These are phyloP conservation scores for Salix koriyanagi DNA, from an alignment of 345 rosid species.

Conservation along the genomic window DNA sequence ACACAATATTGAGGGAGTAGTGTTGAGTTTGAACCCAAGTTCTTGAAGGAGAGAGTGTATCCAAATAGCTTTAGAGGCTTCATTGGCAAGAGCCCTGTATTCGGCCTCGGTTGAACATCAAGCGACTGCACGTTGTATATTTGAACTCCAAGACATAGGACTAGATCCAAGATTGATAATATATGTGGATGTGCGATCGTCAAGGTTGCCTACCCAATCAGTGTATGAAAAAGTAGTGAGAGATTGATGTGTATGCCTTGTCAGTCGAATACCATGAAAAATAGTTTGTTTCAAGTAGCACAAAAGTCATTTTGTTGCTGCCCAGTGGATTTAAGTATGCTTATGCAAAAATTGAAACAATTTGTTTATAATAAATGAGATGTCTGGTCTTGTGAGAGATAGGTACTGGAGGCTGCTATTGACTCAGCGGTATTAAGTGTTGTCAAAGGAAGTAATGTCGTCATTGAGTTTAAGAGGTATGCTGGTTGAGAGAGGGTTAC, in stretches of 20 bases:
- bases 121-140: not conserved
- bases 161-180: not conserved
- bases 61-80: not conserved
- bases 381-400: not conserved
- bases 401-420: not conserved
- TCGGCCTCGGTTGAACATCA: too few relatives aligned
- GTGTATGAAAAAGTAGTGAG: not conserved
- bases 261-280: too few relatives aligned
- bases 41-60: not conserved
- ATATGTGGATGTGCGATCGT: fast-evolving
- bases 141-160: too few relatives aligned
- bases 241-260: not conserved
- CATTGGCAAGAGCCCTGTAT: not conserved
- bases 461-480: not conserved
- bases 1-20: not conserved
- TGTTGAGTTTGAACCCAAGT: not conserved
- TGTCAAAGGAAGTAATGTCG: not conserved
- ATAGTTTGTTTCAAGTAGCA: not conserved
- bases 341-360: not conserved
- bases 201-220: not conserved
- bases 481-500: not conserved
- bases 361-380: not conserved
- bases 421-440: not conserved
- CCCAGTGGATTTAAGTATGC: not conserved
- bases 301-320: not conserved